These are phyloP conservation scores for Vaccinium macrocarpon DNA, from an alignment of 148 eudicot species.

Conservation along the genomic window DNA sequence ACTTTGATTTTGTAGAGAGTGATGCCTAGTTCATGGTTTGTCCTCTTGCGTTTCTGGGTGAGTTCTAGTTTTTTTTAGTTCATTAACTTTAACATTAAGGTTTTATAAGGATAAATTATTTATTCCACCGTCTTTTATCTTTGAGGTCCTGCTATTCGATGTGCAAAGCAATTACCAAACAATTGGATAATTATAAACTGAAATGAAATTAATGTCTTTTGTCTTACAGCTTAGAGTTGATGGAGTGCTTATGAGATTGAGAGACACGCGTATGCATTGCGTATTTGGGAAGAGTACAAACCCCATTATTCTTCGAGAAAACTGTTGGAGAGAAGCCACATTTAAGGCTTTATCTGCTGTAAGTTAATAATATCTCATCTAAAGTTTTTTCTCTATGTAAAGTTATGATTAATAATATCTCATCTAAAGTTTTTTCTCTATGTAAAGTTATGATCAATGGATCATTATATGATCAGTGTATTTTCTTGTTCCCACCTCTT, in stretches of 20 bases:
- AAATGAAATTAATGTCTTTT: not conserved
- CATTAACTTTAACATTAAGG: not conserved
- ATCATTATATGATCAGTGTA: not conserved
- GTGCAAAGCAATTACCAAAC: not conserved
- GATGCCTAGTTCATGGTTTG: constrained; percentile 93
- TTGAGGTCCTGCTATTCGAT: not conserved
- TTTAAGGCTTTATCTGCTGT: constrained; percentile 66
- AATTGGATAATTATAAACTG: not conserved
- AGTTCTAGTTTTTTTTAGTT: constrained; percentile 26
- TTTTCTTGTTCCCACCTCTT: not conserved
- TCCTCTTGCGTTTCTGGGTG: constrained; percentile 95
- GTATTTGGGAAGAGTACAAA: constrained; percentile 42
- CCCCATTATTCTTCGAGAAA: constrained; percentile 71
- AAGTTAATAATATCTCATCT: constrained; percentile 28
- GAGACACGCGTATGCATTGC: constrained; percentile 85
- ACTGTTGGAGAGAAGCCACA: constrained; percentile 90
- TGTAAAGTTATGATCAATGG: too few species aligned
- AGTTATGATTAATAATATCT: constrained; percentile 12
- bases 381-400: not conserved
- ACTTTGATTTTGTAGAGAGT: constrained; percentile 62
- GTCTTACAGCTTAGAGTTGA: constrained; percentile 84
- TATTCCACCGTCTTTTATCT: not conserved
- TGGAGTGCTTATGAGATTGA: constrained; percentile 90
- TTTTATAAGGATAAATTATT: not conserved
- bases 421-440: not conserved